Base-by-base conservation (phyloP, 2,329 filamentous ascomycete genomes). In the Diaporthe ilicicola region DNA sequence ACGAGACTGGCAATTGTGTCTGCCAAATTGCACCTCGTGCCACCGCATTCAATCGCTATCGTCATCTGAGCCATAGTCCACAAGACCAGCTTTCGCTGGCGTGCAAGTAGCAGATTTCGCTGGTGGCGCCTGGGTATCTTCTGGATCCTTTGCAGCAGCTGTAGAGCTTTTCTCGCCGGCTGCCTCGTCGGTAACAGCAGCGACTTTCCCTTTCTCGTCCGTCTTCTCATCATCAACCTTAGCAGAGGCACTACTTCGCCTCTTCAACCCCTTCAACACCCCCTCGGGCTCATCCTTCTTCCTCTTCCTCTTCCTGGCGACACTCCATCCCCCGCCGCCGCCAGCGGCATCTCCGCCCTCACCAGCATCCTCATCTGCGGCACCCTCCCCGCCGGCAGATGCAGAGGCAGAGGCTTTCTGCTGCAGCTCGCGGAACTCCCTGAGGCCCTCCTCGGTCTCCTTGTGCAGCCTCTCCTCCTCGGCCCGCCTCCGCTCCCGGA, bases 371-470 rank as follows among this genome's bases (percentile, higher is more conserved):
- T n/a, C 72, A 22, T 42, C 78, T 70, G 42, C 77, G 69, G 29
- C 42, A 0, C 19, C 73, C 50, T 66, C 74, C 17, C 19, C 73
- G 22, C 42, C 70, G 3, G 70, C 46, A 44, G 62, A 66, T n/a
- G 55, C 73, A 22, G 46, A 70, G 3, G 70, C 46, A 44, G 62
- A 66, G 22, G 55, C 61, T 61, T 66, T 53, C 76, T 78, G 81
- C 80, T 88, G 87, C 76, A 83, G 82, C 77, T 83, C 81, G 67
- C 89, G 82, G 76, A 92, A 92, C 34, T 81, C 81, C 74, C 82
- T 82, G 22, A 92, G 78, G 7, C 88, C 85, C 29, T 88, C 85
- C 75, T 89, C 87, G 48, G 85, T 87, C 82, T 92, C 90, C 34
- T 81, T 80, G 74, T 83, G 82, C 64, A 86, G 80, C 54, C 83